Evolutionary conservation across 805 yeast species (phyloP).

Genomic region (Saturnispora sekii): DNA sequence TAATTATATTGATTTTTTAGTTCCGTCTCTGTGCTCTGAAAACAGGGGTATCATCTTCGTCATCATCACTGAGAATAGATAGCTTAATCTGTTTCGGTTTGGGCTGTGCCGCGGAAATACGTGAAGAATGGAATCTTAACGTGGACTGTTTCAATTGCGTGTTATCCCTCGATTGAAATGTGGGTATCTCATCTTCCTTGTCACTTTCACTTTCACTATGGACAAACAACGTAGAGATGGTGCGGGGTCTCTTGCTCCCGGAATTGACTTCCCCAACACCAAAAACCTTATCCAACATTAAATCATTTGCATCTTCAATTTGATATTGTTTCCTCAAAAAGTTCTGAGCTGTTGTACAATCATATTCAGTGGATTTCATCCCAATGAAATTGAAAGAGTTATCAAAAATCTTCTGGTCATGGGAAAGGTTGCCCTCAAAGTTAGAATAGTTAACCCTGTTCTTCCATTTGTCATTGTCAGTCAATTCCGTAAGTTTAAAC

Average conservation of each 20-base stretch:
- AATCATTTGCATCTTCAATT: slow-evolving; percentile 7
- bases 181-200: slow-evolving; percentile 3
- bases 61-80: not conserved
- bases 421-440: slow-evolving; percentile 11
- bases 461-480: slow-evolving; percentile 13
- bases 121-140: too few species aligned
- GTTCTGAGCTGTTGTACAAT: slow-evolving; percentile 10
- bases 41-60: too few species aligned
- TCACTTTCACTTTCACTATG: slow-evolving; percentile 9
- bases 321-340: slow-evolving; percentile 10
- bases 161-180: not conserved
- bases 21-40: too few species aligned
- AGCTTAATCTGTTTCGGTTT: not conserved
- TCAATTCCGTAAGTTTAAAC: slow-evolving; percentile 1
- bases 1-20: too few species aligned
- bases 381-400: slow-evolving; percentile 15
- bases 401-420: slow-evolving; percentile 14
- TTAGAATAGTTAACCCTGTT: slow-evolving; percentile 14
- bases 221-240: slow-evolving; percentile 6
- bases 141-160: too few species aligned
- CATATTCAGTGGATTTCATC: slow-evolving; percentile 13
- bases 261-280: slow-evolving; percentile 1
- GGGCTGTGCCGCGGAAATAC: not conserved
- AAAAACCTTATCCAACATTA: slow-evolving; percentile 4
- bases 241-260: not conserved